phyloP scores from a whole-genome alignment of 805 yeast species.

The Yamadazyma phyllophila region DNA sequence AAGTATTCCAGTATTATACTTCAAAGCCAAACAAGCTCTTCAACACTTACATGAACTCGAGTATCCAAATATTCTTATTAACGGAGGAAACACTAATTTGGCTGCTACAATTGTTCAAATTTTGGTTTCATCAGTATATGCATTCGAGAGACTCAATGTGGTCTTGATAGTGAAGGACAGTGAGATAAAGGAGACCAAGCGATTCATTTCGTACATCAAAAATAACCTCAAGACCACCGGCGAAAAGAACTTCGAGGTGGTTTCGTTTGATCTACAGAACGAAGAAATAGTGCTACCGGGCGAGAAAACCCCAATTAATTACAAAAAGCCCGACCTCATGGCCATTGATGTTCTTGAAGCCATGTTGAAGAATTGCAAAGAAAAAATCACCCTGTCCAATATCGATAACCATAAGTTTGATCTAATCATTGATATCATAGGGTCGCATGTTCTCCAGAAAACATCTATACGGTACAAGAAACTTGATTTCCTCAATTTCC shows the following conservation, averaged over 20 bases:
- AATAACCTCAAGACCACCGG: conserved; percentile 6
- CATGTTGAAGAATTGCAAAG: conserved; percentile 23
- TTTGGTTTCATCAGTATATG: conserved; percentile 27
- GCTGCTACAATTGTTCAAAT: conserved; percentile 37
- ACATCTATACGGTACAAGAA: conserved; percentile 24
- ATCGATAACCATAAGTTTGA: conserved; percentile 31
- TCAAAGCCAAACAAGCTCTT: conserved; percentile 37
- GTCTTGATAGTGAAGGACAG: conserved; percentile 29
- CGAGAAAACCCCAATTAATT: conserved; percentile 31
- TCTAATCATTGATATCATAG: conserved; percentile 37
- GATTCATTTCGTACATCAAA: conserved; percentile 21
- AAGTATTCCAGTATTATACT: conserved; percentile 32
- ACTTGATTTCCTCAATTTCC: conserved; percentile 30
- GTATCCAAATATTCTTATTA: conserved; percentile 32
- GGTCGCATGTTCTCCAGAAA: conserved; percentile 38
- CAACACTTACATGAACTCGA: conserved; percentile 19
- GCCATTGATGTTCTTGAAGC: conserved; percentile 37
- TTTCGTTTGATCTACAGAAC: conserved; percentile 33
- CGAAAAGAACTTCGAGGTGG: conserved; percentile 22
- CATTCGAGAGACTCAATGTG: conserved; percentile 25
- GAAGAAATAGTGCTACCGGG: conserved; percentile 36
- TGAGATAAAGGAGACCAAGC: conserved; percentile 11
- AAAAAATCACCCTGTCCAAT: conserved; percentile 19
- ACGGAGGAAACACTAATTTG: conserved; percentile 43
- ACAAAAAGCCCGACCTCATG: conserved; percentile 37